Percentiles rank a stretch among this genome's conserved stretches.
phyloP scores from a whole-genome alignment of 2,329 filamentous ascomycete species.

The Trichoderma sp. region DNA sequence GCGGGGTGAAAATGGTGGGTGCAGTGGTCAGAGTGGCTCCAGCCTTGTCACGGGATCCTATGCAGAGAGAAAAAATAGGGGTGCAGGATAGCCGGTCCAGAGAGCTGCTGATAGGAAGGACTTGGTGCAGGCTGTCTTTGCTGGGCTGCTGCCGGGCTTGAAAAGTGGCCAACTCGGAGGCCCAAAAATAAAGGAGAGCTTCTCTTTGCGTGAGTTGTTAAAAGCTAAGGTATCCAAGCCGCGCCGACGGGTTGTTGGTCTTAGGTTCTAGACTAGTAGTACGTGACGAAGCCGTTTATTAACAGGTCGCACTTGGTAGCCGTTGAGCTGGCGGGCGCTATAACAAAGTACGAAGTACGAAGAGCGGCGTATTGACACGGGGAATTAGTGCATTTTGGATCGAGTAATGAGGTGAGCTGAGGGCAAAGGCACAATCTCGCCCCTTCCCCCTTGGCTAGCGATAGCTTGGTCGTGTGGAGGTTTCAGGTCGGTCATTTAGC shows the following conservation, averaged over 20 bases:
- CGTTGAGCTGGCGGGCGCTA: slow-evolving; percentile 17
- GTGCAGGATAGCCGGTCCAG: slow-evolving; percentile 16
- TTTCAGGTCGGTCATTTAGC: slow-evolving; percentile 23
- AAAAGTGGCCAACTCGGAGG: neutral
- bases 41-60: slow-evolving; percentile 30
- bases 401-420: slow-evolving; percentile 2
- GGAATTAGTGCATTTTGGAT: slow-evolving; percentile 18
- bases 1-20: slow-evolving; percentile 26
- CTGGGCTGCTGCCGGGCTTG: neutral
- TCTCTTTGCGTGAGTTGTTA: slow-evolving; percentile 13
- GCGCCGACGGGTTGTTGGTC: slow-evolving; percentile 17
- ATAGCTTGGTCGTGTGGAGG: slow-evolving; percentile 16
- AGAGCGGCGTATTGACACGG: slow-evolving; percentile 3
- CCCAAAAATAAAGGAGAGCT: neutral
- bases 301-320: neutral
- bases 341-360: slow-evolving; percentile 17
- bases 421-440: slow-evolving; percentile 15
- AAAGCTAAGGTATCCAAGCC: neutral
- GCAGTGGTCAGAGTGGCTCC: slow-evolving; percentile 22
- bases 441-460: slow-evolving; percentile 8
- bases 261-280: slow-evolving; percentile 12
- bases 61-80: slow-evolving; percentile 7
- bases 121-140: neutral
- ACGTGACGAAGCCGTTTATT: slow-evolving; percentile 10
- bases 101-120: neutral